A percentile compares a stretch with the other conserved stretches of the same genome.
Evolutionary conservation across 2,329 filamentous ascomycete genomes (phyloP).

Genomic region (Claviceps citrina): DNA sequence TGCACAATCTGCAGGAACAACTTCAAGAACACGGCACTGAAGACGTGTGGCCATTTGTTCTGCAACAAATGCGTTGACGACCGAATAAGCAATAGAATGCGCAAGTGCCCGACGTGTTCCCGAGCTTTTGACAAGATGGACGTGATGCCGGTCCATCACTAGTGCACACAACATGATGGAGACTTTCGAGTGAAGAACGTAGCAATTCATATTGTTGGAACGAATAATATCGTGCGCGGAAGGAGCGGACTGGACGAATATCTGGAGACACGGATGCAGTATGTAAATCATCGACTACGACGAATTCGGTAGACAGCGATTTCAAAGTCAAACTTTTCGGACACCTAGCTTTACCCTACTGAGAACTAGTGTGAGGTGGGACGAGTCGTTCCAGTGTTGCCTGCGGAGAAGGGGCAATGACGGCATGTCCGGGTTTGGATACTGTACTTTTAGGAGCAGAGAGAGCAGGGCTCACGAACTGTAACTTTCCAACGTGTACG

Average conservation of each 20-base stretch:
- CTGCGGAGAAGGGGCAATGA: neutral
- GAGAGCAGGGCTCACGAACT: conserved; percentile 3
- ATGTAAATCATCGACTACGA: neutral
- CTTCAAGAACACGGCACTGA: conserved; percentile 87
- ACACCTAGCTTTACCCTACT: neutral
- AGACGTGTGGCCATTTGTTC: conserved; percentile 89
- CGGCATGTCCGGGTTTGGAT: conserved; percentile 10
- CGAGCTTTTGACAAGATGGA: conserved; percentile 84
- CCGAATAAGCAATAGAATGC: conserved; percentile 72
- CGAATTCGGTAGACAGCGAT: neutral
- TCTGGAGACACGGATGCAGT: neutral
- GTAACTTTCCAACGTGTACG: conserved; percentile 10
- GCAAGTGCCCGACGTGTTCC: conserved; percentile 91
- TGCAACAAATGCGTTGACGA: conserved; percentile 84
- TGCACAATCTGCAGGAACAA: conserved; percentile 87
- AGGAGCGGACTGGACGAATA: conserved; percentile 1
- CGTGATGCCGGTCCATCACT: conserved; percentile 56
- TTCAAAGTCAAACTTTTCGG: neutral
- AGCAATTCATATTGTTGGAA: neutral
- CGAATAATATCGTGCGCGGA: neutral
- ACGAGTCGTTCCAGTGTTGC: neutral
- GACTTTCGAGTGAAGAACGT: neutral
- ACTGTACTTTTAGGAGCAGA: conserved; percentile 13
- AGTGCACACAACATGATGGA: conserved; percentile 3
- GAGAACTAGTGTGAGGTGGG: neutral